Evolutionary conservation across 192 early-diverging fungal genomes (phyloP).

Genomic region (Backusella australiensis): DNA sequence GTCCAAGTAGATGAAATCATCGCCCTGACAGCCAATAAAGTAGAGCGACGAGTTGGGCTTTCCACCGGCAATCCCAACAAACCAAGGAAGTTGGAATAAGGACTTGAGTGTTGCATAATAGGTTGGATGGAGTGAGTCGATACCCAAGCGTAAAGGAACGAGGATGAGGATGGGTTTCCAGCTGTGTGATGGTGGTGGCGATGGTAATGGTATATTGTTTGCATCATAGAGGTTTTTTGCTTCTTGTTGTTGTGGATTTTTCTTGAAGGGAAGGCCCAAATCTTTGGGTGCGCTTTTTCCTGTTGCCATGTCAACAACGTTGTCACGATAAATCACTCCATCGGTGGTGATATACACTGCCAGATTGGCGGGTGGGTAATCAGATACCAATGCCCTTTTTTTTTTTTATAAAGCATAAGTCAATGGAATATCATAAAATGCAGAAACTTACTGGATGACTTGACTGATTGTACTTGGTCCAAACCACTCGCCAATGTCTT

Average conservation of each 20-base stretch:
- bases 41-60: constrained; percentile 93
- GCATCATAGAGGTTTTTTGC: constrained; percentile 25
- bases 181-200: constrained; percentile 5
- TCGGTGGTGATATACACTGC: constrained; percentile 79
- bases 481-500: constrained; percentile 97
- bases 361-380: constrained; percentile 56
- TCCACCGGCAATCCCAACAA: constrained; percentile 92
- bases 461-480: constrained; percentile 87
- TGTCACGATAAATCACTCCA: constrained; percentile 76
- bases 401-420: constrained; percentile 24
- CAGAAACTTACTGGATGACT: constrained; percentile 61
- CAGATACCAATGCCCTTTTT: constrained; percentile 56
- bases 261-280: constrained; percentile 27
- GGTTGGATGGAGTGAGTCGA: constrained; percentile 84
- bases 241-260: constrained; percentile 27
- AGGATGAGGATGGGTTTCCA: constrained; percentile 79
- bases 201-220: background rate
- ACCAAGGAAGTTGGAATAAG: constrained; percentile 74
- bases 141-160: constrained; percentile 85
- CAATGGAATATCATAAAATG: constrained; percentile 16
- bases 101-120: constrained; percentile 77
- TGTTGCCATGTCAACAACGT: constrained; percentile 53
- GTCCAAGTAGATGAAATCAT: constrained; percentile 87
- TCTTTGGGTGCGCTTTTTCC: constrained; percentile 26
- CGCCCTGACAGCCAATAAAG: constrained; percentile 83